Percentiles rank a stretch among this genome's conserved stretches.
These are phyloP conservation scores for Ajuga chamaepitys DNA, from an alignment of 257 asterid species.

Conservation along the genomic window DNA sequence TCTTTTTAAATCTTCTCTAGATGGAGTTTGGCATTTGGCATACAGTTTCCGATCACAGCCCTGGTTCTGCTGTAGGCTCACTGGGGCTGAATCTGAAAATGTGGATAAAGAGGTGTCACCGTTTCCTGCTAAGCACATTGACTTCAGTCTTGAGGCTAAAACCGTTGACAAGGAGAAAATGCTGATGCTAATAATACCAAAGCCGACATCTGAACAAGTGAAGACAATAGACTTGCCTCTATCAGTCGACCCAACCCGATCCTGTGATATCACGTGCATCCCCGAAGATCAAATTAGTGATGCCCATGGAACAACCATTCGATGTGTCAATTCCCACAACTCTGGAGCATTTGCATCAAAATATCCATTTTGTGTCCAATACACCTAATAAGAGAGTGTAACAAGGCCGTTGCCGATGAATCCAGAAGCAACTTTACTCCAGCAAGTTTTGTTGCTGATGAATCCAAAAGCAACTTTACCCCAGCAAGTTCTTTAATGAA, in stretches of 20 bases:
- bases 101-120: constrained; percentile 67
- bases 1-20: constrained; percentile 16
- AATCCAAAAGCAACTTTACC: no score
- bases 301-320: constrained; percentile 23
- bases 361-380: constrained; percentile 21
- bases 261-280: constrained; percentile 5
- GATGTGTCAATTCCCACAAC: constrained; percentile 23
- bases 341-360: constrained; percentile 21
- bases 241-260: constrained; percentile 19
- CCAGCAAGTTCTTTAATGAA: constrained; percentile 45
- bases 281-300: constrained; percentile 23
- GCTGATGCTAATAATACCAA: constrained; percentile 26
- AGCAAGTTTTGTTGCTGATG: no score
- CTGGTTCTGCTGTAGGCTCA: constrained; percentile 36
- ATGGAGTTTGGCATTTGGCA: constrained; percentile 17
- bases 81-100: constrained; percentile 35
- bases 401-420: constrained; percentile 23
- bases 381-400: constrained; percentile 33
- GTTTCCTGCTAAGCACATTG: constrained; percentile 88
- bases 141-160: constrained; percentile 61
- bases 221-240: constrained; percentile 26
- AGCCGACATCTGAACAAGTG: constrained; percentile 19
- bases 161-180: constrained; percentile 22
- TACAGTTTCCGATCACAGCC: constrained; percentile 24
- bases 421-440: constrained; percentile 47